Evolutionary conservation across 73 alveolate species (phyloP), one percentile per base, ranked within the genome.

Genomic region (Effrenium voratum): DNA sequence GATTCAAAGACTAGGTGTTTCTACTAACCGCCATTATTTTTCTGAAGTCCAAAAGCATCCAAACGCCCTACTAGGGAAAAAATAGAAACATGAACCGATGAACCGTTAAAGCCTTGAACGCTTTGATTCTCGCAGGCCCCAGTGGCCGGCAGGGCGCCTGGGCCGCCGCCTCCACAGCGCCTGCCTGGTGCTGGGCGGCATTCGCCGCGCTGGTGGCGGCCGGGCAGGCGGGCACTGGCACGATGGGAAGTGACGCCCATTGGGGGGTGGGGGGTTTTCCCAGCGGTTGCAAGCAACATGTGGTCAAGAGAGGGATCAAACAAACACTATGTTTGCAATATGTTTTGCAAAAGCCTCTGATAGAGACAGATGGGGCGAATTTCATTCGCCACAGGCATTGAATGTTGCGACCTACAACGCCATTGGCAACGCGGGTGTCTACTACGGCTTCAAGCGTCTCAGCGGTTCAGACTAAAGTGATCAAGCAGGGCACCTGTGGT

Each of bases 141-240:
- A 32, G 82, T 36, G 95, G 95, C 52, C 95, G 95, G 15, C 13
- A 28, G 5, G 95, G 70, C 8, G 82, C 83, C 40, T 59, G 83
- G 95, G 52, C 59, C 46, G 95, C 95, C 50, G 68, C 68, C 30
- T 12, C 66, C 22, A 32, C 95, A 32, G 95, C 95, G 30, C 95
- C 95, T 15, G 95, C 84, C 34, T 87, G 95, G 95, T 87, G 95
- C 75, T 87, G 95, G 95, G 95, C 95, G 16, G 95, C 80, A 24
- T 59, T 32, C 38, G 95, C 50, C 36, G 95, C 68, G 19, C 49
- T 87, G 34, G 70, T 87, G 68, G 84, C 95, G 49, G 95, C 95
- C 38, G 95, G 95, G 43, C 95, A 87, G 95, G 95, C 82, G 22
- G 79, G 90, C 8, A 22, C 22, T n/a, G n/a, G n/a, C n/a, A n/a